Conservation (phyloP, 345 rosid genomes). For the Mallotus nudiflorus region DNA sequence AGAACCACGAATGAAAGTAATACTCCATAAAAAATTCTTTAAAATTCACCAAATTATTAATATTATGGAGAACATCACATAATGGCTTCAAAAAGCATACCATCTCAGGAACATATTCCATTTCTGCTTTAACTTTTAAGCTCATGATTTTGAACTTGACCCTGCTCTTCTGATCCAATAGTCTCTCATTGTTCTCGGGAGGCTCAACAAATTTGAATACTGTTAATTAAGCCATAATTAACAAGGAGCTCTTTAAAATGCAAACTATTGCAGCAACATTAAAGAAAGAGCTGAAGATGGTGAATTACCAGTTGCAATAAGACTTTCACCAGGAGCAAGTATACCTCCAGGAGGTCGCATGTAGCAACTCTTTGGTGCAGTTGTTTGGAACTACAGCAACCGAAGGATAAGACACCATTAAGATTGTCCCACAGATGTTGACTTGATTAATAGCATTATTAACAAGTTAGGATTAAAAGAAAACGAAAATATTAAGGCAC, state of each 20-base stretch:
- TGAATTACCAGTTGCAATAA: constrained; percentile 36
- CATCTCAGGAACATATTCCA: constrained; percentile 39
- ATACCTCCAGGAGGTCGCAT: constrained; percentile 42
- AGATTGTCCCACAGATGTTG: background rate
- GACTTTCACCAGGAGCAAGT: constrained; percentile 37
- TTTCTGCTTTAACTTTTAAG: constrained; percentile 33
- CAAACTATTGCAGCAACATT: background rate
- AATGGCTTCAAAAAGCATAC: constrained; percentile 7
- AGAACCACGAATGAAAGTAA: background rate
- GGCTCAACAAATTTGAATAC: constrained; percentile 43
- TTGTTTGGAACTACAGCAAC: constrained; percentile 32
- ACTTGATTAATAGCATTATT: background rate
- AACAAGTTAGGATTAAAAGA: background rate
- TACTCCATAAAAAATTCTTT: background rate
- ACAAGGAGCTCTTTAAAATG: background rate
- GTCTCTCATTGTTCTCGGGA: constrained; percentile 35
- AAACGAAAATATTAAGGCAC: too few species aligned
- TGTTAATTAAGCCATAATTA: constrained; percentile 11
- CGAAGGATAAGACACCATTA: background rate
- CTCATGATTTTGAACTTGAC: constrained; percentile 42
- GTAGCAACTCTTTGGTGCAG: constrained; percentile 40
- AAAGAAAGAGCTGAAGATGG: background rate
- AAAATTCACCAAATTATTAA: background rate
- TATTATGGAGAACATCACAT: background rate
- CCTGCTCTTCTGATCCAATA: constrained; percentile 34